phyloP scores from a whole-genome alignment of 2,329 filamentous ascomycete species.

The Monosporascus sp. region DNA sequence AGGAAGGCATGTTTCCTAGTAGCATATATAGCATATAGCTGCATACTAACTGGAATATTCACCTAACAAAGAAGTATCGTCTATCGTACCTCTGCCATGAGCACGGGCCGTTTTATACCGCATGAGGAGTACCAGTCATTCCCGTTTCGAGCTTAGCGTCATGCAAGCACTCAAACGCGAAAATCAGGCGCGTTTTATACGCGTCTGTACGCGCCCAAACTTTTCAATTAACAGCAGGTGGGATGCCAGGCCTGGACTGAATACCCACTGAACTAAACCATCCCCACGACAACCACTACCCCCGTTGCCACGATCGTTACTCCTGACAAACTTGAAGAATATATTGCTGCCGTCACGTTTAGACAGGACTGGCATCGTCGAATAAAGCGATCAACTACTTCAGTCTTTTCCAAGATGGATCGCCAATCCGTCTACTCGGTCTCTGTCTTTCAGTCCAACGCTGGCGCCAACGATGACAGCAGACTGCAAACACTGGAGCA shows the following conservation, averaged over 20 bases:
- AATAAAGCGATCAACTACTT: too few relatives aligned
- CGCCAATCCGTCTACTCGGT: slow-evolving; percentile 80
- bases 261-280: not conserved
- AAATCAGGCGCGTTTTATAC: not conserved
- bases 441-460: slow-evolving; percentile 68
- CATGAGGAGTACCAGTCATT: too few relatives aligned
- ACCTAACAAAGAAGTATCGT: too few relatives aligned
- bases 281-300: not conserved
- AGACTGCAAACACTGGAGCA: slow-evolving; percentile 69
- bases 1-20: too few relatives aligned
- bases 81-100: too few relatives aligned
- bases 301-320: not conserved
- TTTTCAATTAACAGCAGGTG: not conserved
- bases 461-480: slow-evolving; percentile 61
- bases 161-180: not conserved
- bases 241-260: not conserved
- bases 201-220: not conserved
- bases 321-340: not conserved
- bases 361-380: too few relatives aligned
- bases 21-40: too few relatives aligned
- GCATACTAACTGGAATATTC: too few relatives aligned
- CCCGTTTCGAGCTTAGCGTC: not conserved
- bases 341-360: too few relatives aligned
- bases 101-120: too few relatives aligned
- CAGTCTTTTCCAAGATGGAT: slow-evolving; percentile 58